Evolutionary conservation across 176 grass and related monocot genomes (phyloP).

Genomic region (Musa acuminata): DNA sequence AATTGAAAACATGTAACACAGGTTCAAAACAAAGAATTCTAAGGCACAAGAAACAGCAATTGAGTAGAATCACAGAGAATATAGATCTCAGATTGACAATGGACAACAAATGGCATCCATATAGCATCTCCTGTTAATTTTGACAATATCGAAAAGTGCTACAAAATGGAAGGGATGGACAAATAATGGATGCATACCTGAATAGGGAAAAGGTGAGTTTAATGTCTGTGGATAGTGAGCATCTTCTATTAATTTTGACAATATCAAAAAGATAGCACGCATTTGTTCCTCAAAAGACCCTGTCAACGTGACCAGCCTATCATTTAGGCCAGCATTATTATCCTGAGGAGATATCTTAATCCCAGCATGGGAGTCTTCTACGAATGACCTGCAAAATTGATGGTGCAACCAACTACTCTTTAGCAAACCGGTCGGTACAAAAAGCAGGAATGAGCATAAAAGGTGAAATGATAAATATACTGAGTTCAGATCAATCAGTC

Average conservation of each 20-base stretch:
- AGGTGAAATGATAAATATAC: constrained; percentile 3
- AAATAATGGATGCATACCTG: constrained; percentile 34
- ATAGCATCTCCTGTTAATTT: neutral
- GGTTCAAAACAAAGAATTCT: neutral
- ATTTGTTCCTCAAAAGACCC: constrained; percentile 74
- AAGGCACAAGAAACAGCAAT: neutral
- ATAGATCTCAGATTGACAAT: neutral
- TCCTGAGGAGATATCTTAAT: constrained; percentile 98
- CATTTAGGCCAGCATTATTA: constrained; percentile 87
- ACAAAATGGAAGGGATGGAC: neutral
- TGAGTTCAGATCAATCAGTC: neutral
- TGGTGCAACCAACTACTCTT: neutral
- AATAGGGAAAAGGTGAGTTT: constrained; percentile 87
- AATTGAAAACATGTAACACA: neutral
- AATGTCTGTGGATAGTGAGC: constrained; percentile 83
- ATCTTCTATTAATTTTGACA: constrained; percentile 84
- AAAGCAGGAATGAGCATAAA: constrained; percentile 8
- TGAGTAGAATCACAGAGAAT: neutral
- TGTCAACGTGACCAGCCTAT: constrained; percentile 87
- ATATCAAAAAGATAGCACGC: constrained; percentile 71
- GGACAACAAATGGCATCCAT: neutral
- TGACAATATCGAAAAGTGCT: neutral
- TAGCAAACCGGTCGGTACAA: neutral
- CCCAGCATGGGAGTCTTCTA: constrained; percentile 83
- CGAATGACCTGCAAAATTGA: constrained; percentile 53